phyloP scores from a whole-genome alignment of 257 asterid species.

The Striga asiatica region DNA sequence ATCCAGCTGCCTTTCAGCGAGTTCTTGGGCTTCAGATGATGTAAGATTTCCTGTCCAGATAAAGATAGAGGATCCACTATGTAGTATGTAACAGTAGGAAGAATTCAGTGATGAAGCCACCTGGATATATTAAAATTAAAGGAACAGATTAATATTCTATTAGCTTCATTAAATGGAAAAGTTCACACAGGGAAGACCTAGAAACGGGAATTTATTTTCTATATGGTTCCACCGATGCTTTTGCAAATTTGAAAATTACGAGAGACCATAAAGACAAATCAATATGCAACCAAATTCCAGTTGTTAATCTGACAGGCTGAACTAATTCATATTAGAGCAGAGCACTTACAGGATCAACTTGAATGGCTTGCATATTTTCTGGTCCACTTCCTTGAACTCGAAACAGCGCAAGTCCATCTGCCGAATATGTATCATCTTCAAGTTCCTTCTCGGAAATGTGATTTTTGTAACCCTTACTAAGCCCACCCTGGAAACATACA shows the following conservation, averaged over 20 bases:
- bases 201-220: too few relatives aligned
- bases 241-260: not conserved
- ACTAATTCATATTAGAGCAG: constrained; percentile 6
- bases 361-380: constrained; percentile 98
- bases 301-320: not conserved
- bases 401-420: constrained; percentile 77
- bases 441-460: constrained; percentile 62
- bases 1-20: constrained; percentile 96
- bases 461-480: constrained; percentile 81
- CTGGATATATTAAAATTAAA: constrained; percentile 46
- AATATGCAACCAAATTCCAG: not conserved
- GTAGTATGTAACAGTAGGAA: constrained; percentile 85
- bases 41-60: constrained; percentile 91
- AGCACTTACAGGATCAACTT: constrained; percentile 85
- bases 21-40: constrained; percentile 79
- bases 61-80: constrained; percentile 65
- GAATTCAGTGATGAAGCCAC: constrained; percentile 89
- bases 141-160: constrained; percentile 11
- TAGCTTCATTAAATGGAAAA: constrained; percentile 3
- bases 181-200: not conserved
- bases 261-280: not conserved
- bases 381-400: constrained; percentile 99
- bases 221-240: not conserved
- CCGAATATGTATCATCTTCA: constrained; percentile 78
- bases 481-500: constrained; percentile 73